Base-by-base conservation (phyloP, 208 protist genomes). In the Leishmania amazonensis region DNA sequence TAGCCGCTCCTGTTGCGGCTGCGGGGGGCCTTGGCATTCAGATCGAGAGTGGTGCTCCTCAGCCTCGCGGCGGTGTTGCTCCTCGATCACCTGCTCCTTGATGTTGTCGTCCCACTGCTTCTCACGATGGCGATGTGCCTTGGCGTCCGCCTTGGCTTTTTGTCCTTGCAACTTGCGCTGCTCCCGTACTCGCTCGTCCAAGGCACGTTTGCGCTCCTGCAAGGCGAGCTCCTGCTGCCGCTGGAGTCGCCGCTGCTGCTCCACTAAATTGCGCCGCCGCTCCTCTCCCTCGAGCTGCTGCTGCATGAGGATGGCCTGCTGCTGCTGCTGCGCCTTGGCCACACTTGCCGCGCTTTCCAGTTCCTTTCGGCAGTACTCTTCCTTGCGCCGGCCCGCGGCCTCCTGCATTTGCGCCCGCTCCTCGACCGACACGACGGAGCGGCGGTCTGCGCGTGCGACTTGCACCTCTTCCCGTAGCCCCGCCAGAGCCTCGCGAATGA, bases 31-130 rank as follows among this genome's bases (percentile, higher is more conserved):
- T 6, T 53, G 70, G 74, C n/a, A n/a, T 51, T 58, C 54, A 78
- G 51, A 49, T 15, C 24, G 15, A 42, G 11, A 21, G 42, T 83
- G 84, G 28, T 76, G 77, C 72, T 78, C 77, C 45, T 89, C 80
- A 21, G 88, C 83, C 51, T 77, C 83, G 17, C 81, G 80, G 21
- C 83, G 76, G 53, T 85, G 79, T 47, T 78, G 75, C 21, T 82
- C 86, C 40, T 74, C 42, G 73, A 40, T 64, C 81, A 64, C 88
- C 40, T 92, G 87, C 75, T 87, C 91, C 64, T 84, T 80, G 80
- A 94, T 81, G 71, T 96, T 94, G 38, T 89, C 81, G 49, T 96
- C 91, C 94, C 92, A 97, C 74, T 93, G 85, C 68, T 95, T 91
- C 80, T 97, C 92, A 3, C 90, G 85, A 47, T 85, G 82, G 80